Evolutionary conservation across 1,139 yeast species (phyloP).

Genomic region (Magnusiomyces ingens): DNA sequence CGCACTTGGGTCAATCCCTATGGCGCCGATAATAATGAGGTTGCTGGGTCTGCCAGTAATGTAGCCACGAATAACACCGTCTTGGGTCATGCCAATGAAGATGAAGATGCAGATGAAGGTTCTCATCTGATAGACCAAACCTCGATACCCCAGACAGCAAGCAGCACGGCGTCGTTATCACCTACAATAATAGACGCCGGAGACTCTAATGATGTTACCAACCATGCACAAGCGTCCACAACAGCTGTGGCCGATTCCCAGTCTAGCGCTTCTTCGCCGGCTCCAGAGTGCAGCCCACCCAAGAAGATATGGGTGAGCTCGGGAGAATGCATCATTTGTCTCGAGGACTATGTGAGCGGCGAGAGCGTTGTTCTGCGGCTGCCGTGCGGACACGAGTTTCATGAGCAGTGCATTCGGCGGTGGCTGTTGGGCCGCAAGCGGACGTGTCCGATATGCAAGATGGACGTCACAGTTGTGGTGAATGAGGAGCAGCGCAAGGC

Average conservation of each 20-base stretch:
- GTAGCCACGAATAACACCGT: background rate
- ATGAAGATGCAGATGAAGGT: background rate
- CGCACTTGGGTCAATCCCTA: conserved; percentile 28
- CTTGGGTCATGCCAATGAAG: background rate
- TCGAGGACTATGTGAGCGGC: conserved; percentile 36
- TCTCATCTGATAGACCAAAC: background rate
- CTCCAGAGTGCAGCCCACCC: background rate
- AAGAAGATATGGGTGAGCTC: conserved; percentile 32
- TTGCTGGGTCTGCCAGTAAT: background rate
- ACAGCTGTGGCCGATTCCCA: background rate
- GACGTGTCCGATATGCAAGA: conserved; percentile 36
- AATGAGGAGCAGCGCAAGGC: too few species aligned
- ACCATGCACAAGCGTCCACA: background rate
- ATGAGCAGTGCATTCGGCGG: conserved; percentile 35
- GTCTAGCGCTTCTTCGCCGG: background rate
- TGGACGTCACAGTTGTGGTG: conserved; percentile 22
- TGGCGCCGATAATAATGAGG: background rate
- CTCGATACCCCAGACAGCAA: too few species aligned
- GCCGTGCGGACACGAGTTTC: conserved; percentile 42
- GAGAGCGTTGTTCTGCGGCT: conserved; percentile 33
- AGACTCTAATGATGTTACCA: background rate
- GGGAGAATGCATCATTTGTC: conserved; percentile 39
- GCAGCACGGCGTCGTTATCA: too few species aligned
- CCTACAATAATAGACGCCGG: too few species aligned
- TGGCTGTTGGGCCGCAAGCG: conserved; percentile 36